Percentiles rank a stretch among this genome's conserved stretches.
Conservation (phyloP, 1,139 yeast genomes). For the Blastobotrys elegans region DNA sequence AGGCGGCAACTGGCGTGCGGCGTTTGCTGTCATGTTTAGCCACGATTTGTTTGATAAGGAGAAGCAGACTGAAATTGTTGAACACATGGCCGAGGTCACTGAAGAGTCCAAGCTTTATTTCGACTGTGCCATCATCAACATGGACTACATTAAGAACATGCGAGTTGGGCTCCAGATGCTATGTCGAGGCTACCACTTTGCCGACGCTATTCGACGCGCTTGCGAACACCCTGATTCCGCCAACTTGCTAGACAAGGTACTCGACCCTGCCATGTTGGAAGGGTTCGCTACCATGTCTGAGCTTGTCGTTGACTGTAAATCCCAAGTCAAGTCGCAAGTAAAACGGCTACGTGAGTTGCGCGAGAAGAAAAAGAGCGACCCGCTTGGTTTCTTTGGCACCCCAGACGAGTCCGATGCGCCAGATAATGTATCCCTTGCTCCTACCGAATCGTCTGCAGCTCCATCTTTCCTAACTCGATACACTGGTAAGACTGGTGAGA, state of each 20-base stretch:
- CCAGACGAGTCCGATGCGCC: conserved; percentile 62
- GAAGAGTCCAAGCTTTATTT: conserved; percentile 67
- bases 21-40: conserved; percentile 57
- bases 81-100: conserved; percentile 53
- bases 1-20: conserved; percentile 83
- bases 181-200: conserved; percentile 73
- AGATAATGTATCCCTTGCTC: conserved; percentile 92
- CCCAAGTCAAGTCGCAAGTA: conserved; percentile 79
- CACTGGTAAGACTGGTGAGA: conserved; percentile 92
- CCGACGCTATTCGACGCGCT: conserved; percentile 69
- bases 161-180: conserved; percentile 60
- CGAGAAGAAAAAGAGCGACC: conserved; percentile 75
- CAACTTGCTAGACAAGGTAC: conserved; percentile 48
- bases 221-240: conserved; percentile 25
- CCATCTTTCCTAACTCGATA: conserved; percentile 92
- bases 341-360: conserved; percentile 80
- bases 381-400: conserved; percentile 64
- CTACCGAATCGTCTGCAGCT: conserved; percentile 87
- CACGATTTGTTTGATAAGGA: conserved; percentile 29
- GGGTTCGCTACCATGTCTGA: conserved; percentile 87
- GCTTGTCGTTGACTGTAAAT: conserved; percentile 82
- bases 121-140: conserved; percentile 80
- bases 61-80: conserved; percentile 44
- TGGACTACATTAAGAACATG: conserved; percentile 54
- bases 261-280: conserved; percentile 75